Evolutionary conservation across 306 rosid genomes (phyloP), one percentile per base, ranked within the genome.

Genomic region (Begonia fuchsioides): DNA sequence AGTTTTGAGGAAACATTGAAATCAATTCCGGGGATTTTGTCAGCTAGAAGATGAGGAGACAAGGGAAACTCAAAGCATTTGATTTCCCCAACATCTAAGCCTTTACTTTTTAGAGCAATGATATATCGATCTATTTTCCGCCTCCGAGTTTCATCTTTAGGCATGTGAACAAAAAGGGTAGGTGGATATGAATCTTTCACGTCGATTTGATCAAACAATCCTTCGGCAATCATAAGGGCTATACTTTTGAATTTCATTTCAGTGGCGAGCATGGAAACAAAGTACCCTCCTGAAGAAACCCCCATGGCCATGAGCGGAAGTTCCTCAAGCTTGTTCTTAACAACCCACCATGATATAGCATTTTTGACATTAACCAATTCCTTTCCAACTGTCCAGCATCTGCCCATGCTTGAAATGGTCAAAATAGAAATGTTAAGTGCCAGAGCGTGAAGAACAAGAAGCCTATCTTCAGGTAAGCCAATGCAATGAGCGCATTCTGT

Each of bases 151-250:
- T 53, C 48, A 72, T 90, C 98, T 64, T 84, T 90, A 0, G 92
- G 98, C 98, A 90, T 90, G 74, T 81, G 98, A 52, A 90, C 87
- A 41, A 90, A 90, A 51, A 81, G 79, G 19, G 82, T 78, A 39
- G 95, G 82, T 0, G 95, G 94, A 47, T 90, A 84, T 57, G 67
- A 67, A 76, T 64, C 57, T 17, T 56, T 55, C 19, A 77, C 17
- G 40, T 77, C 80, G 13, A 85, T 65, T 53, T 61, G 62, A 52
- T 71, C 79, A 75, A 81, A 81, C 90, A 43, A 40, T 52, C 95
- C 98, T 63, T 85, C 92, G 0, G 95, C 93, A 67, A 90, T 84
- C 98, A 90, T 85, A 51, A 81, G 62, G 17, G 78, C 72, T 54
- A 69, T 72, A 47, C 94, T 72, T 44, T 61, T 56, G 49, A 90